These are phyloP conservation scores for Silene vulgaris DNA, from an alignment of 179 eudicot genomes.

Conservation along the genomic window DNA sequence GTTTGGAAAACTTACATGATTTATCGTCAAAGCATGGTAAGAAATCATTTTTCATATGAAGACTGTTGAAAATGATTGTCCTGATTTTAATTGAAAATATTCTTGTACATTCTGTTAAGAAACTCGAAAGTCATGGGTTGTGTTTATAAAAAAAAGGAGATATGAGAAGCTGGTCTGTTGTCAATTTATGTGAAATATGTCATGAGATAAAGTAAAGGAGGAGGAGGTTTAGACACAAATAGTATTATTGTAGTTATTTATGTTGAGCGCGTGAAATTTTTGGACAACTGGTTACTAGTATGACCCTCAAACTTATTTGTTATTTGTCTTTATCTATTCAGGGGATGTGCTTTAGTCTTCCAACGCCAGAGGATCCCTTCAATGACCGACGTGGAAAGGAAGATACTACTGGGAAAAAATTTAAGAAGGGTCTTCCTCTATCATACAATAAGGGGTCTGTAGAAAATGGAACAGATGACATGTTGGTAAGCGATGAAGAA, in stretches of 20 bases:
- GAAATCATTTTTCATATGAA: too few relatives aligned
- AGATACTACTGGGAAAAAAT: slow-evolving; percentile 28
- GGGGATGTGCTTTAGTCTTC: slow-evolving; percentile 98
- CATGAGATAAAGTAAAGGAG: too few relatives aligned
- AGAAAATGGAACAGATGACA: slow-evolving; percentile 21
- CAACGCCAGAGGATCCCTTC: slow-evolving; percentile 72
- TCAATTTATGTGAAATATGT: too few relatives aligned
- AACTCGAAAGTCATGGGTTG: too few relatives aligned
- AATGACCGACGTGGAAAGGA: slow-evolving; percentile 52
- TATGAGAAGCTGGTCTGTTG: too few relatives aligned
- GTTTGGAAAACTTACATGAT: too few relatives aligned
- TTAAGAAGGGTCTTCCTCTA: slow-evolving; percentile 31
- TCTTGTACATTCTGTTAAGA: too few relatives aligned
- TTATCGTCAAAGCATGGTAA: too few relatives aligned
- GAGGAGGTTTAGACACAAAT: too few relatives aligned
- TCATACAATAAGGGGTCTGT: slow-evolving; percentile 20
- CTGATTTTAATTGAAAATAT: too few relatives aligned
- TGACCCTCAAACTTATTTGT: slow-evolving; percentile 9
- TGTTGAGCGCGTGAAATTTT: not conserved
- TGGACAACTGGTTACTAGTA: not conserved
- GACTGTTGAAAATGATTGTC: too few relatives aligned
- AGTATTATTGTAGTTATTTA: not conserved
- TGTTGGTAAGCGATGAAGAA: slow-evolving; percentile 21
- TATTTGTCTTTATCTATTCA: slow-evolving; percentile 21
- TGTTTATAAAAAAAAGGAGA: too few relatives aligned